Evolutionary conservation across 2,329 filamentous ascomycete species (phyloP), one percentile per base, ranked within the genome.

Genomic region (Neonectria ditissima): DNA sequence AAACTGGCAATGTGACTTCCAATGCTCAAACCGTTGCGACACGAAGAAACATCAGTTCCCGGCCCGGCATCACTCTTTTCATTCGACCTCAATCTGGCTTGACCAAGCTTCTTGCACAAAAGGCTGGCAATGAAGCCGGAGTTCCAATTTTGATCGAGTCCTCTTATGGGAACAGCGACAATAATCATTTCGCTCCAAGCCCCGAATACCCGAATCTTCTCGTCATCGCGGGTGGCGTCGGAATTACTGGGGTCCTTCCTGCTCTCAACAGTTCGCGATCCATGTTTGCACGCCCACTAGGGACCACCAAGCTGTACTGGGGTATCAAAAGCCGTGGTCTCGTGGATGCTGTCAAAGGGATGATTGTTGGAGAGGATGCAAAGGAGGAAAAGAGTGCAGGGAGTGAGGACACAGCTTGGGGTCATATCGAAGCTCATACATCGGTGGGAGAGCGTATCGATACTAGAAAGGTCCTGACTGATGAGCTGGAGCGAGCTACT

Each of bases 171-270:
- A 70, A 74, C 14, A 67, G 74, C 18, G 69, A 66, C 37, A 64
- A 63, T 10, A 67, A 51, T 5, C 60, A 63, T 2, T 69, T 74
- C 4, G 48, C 52, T 2, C 72, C 70, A 2, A 72, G 62, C 0
- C 44, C 55, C 2, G 59, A 73, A 24, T 76, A 71, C 44, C 70
- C 74, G 4, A 73, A 73, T 32, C 52, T 74, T 0, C 54, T 77
- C 7, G 70, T 68, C 59, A 74, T 77, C 8, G 75, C 75, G 0
- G 76, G 76, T 5, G 75, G 76, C 24, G 75, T 77, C 6, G 75
- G 76, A 14, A 63, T 76, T 32, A 76, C 75, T 2, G 75, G 68
- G 4, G 67, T 75, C 0, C 47, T 77, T 1, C 74, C 75, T 3
- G 64, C 69, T 4, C 65, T 77, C 5, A 65, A 68, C 45, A 55